Percentiles rank a stretch among this genome's conserved stretches.
Conservation (phyloP, 2,329 filamentous ascomycete species). For the Biscogniauxia marginata region DNA sequence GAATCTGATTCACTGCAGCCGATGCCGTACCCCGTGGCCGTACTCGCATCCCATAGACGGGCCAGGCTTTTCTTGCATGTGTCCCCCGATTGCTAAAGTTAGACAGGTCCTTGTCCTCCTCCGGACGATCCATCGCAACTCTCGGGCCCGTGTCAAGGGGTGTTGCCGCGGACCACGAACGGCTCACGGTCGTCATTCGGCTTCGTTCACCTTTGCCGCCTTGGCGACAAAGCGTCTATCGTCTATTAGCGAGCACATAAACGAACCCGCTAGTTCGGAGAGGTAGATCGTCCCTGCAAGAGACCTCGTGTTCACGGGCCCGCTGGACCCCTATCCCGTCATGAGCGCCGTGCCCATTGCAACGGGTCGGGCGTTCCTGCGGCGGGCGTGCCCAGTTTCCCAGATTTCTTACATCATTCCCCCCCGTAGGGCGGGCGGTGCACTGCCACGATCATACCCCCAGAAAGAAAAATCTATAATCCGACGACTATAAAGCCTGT, state of each 20-base stretch:
- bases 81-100: not conserved
- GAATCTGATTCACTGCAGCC: not conserved
- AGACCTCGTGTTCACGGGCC: constrained; percentile 15
- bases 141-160: not conserved
- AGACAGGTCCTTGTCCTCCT: too few species aligned
- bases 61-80: not conserved
- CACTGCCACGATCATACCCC: constrained; percentile 18
- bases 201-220: not conserved
- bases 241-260: constrained; percentile 1
- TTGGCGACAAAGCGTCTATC: not conserved
- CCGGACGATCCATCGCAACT: not conserved
- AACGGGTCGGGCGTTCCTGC: not conserved
- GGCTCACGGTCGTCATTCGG: not conserved
- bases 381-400: constrained; percentile 11
- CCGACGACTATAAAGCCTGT: constrained; percentile 8
- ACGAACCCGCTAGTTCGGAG: constrained; percentile 4
- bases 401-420: constrained; percentile 6
- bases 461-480: constrained; percentile 4
- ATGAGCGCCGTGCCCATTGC: not conserved
- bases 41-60: not conserved
- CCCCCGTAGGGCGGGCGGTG: constrained; percentile 13
- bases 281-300: constrained; percentile 9
- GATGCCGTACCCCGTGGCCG: not conserved
- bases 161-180: not conserved
- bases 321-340: constrained; percentile 8